Base-by-base conservation (phyloP, 345 rosid genomes). In the Geranium brycei region DNA sequence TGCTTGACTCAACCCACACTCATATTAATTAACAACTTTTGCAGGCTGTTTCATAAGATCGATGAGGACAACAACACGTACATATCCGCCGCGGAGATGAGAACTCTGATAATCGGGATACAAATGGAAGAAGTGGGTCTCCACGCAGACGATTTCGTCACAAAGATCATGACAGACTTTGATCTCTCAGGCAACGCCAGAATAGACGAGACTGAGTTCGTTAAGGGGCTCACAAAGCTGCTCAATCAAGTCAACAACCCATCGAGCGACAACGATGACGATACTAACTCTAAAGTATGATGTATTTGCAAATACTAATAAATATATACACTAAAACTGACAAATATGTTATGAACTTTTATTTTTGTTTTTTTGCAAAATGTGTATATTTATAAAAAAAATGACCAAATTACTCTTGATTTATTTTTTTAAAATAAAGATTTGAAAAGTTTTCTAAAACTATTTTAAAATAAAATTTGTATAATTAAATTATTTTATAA, bases 11-110 rank as follows among this genome's bases (percentile, higher is more conserved):
- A 3, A 11, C 19, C 18, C 35, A 30, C 5, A 15, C 35, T 30
- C 10, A 8, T 6, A 19, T 60, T 6, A 6, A 19, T 28, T 7
- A 35, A 35, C 16, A 1, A 10, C 11, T 17, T 19, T 58, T 66
- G 66, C 74, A 82, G 87, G 62, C 57, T 82, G 32, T 82, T 80
- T 69, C 56, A 59, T 11, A 70, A 59, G 68, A 71, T 82, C 55
- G 82, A 82, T 31, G 59, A 51, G 76, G 57, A 78, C 17, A 63
- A 28, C 0, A 30, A 72, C 30, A 10, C 35, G 3, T 17, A 15
- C 62, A 63, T 82, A 64, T 72, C 84, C 5, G 71, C 64, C 11
- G 59, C 57, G 0, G 82, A 80, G 58, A 76, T 82, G 62, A 70
- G 71, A 17, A 71, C 82, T 17, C 68, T 82, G 62, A 60, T 82